A percentile compares a stretch with the other conserved stretches of the same genome.
phyloP scores from a whole-genome alignment of 1,284 basidiomycete species.

The Ustilago sp. region DNA sequence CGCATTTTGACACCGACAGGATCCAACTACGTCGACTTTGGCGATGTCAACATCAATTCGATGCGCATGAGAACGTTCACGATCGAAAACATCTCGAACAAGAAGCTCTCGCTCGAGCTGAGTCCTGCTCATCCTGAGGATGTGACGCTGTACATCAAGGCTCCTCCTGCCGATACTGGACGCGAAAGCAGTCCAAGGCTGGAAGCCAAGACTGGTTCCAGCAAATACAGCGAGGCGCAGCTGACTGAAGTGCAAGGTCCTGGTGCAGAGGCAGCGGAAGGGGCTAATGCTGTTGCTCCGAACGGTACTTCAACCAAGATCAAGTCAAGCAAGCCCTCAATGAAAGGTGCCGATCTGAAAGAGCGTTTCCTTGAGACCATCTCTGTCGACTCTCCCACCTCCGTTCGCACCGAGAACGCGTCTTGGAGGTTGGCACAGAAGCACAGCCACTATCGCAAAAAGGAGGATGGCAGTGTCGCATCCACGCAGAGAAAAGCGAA shows the following conservation, averaged over 20 bases:
- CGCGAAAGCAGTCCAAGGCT: conserved; percentile 28
- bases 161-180: conserved; percentile 16
- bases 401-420: conserved; percentile 61
- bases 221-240: conserved; percentile 34
- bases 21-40: conserved; percentile 73
- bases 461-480: conserved; percentile 34
- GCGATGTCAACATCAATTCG: conserved; percentile 72
- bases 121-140: conserved; percentile 72
- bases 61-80: conserved; percentile 71
- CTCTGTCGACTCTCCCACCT: conserved; percentile 66
- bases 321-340: conserved; percentile 33
- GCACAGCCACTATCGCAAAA: conserved; percentile 56
- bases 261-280: conserved; percentile 18
- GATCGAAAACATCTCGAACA: conserved; percentile 71
- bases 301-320: conserved; percentile 13
- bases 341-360: conserved; percentile 65
- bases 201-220: conserved; percentile 23
- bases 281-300: background rate
- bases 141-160: conserved; percentile 71
- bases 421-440: conserved; percentile 63
- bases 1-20: conserved; percentile 73
- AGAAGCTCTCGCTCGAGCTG: conserved; percentile 71
- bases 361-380: conserved; percentile 73
- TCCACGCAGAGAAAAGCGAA: conserved; percentile 35
- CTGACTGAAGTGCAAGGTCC: conserved; percentile 13